Evolutionary conservation across 2,329 filamentous ascomycete genomes (phyloP), one percentile per base, ranked within the genome.

Genomic region (Colletotrichum truncatum): DNA sequence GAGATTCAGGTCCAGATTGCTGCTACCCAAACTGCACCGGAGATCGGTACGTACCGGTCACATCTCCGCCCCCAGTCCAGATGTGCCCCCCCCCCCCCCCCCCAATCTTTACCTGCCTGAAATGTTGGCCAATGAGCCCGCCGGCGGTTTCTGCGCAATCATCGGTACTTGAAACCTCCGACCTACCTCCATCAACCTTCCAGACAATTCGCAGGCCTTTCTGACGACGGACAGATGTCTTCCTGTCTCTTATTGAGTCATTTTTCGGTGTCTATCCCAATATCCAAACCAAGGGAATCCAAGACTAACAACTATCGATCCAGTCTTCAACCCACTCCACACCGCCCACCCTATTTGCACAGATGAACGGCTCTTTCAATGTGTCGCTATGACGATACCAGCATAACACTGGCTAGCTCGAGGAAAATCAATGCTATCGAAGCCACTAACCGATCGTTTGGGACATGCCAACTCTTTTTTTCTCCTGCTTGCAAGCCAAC

Each of bases 121-220:
- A 30, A 7, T 16, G 45, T 16, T n/a, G 21, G 10, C 34, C 28
- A 48, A 34, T 36, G 38, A 53, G 18, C n/a, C 57, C 21, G 51
- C 14, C 32, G 41, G 52, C 25, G 43, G 28, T 26, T 41, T 52
- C 18, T 43, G 28, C 16, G 32, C 10, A 34, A 28, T 41, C 28
- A 32, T 21, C 45, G 54, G 16, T 23, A 65, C 49, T 30, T 65
- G 62, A 65, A 65, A 65, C 62, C 52, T 61, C 62, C 56, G 49
- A 65, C 45, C 49, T 55, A 65, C 45, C 49, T 55, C 30, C 57
- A 25, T 43, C 57, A 51, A 43, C 41, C 62, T 45, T 55, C 61
- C 32, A 54, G 12, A 59, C 54, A 30, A 32, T 14, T 38, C 36
- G 45, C 45, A 16, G 28, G 14, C 39, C 28, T 54, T n/a, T 64